Base-by-base conservation (phyloP, 2,329 filamentous ascomycete species). In the Cercospora sesami region DNA sequence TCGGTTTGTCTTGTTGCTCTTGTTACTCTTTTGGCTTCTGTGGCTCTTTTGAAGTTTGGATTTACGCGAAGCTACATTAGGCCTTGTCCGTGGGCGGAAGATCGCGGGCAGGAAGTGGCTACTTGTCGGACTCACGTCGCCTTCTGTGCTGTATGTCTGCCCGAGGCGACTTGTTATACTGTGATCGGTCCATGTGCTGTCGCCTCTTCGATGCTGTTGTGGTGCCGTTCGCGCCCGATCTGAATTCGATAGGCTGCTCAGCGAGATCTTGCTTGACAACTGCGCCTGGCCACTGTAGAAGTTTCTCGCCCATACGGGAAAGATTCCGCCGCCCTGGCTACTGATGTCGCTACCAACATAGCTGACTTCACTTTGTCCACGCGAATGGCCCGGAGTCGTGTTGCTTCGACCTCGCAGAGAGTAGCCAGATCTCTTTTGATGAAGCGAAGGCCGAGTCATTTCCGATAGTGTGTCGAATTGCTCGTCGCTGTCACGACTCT, bases 281-380 rank as follows among this genome's bases (percentile, higher is more conserved):
- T 68, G 66, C 18, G 70, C 69, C 28, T 71, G 73, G 4, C 76
- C 74, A 21, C 71, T 72, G 70, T 80, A 80, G 68, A 78, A 80
- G 21, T 74, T 72, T 63, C 73, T 79, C 10, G 78, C 78, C 78
- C 78, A 80, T 4, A 71, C 72, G 7, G 78, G 78, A 63, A 80
- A 79, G 28, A 79, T 68, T 53, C 66, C 73, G 62, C 74, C 78
- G 21, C 72, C 74, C 23, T 71, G 68, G 3, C 60, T 66, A 61
- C 71, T 73, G 51, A 68, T 63, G 3, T 78, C 75, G 57, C 72
- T 77, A 12, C 76, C 75, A 23, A 69, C 64, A 45, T 73, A 73
- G 60, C 73, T 75, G 66, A 74, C 68, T 53, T 76, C 73, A 57
- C 75, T 78, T 12, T 74, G 70, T 16, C 75, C 72, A 21, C 76